Conservation (phyloP, 148 eudicot genomes). For the Rhododendron ferrugineum region DNA sequence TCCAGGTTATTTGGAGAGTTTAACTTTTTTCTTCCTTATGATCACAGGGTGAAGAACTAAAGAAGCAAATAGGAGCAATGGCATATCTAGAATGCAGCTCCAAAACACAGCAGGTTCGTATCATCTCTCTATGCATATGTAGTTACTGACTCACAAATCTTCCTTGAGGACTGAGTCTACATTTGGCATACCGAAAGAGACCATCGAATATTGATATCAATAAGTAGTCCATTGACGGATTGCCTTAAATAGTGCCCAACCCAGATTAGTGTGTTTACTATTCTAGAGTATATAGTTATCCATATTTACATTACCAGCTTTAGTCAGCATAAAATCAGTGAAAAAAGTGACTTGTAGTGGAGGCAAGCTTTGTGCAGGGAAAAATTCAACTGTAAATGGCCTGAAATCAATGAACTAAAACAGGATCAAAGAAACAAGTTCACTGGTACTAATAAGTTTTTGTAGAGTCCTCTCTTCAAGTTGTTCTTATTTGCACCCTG, state of each 20-base stretch:
- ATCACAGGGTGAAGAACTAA: slow-evolving; percentile 39
- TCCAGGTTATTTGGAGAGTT: not conserved
- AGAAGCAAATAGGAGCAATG: slow-evolving; percentile 48
- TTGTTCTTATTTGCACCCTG: not conserved
- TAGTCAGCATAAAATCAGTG: not conserved
- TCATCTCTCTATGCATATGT: not conserved
- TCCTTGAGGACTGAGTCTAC: not conserved
- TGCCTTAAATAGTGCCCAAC: not conserved
- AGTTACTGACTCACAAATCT: not conserved
- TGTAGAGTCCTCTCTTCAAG: not conserved
- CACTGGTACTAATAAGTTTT: not conserved
- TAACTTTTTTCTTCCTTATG: not conserved
- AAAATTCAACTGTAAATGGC: not conserved
- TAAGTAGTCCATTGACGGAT: not conserved
- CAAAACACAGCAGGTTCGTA: slow-evolving; percentile 40
- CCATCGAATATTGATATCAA: not conserved
- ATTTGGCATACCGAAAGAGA: too few species aligned
- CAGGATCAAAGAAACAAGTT: not conserved
- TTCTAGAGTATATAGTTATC: not conserved
- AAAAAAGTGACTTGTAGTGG: not conserved
- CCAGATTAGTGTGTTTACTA: not conserved
- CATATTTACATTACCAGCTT: not conserved
- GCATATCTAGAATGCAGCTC: slow-evolving; percentile 46
- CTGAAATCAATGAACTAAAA: not conserved
- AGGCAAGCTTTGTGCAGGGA: not conserved